Evolutionary conservation across 495 filamentous ascomycete genomes (phyloP).

Genomic region (Monascus purpureus): DNA sequence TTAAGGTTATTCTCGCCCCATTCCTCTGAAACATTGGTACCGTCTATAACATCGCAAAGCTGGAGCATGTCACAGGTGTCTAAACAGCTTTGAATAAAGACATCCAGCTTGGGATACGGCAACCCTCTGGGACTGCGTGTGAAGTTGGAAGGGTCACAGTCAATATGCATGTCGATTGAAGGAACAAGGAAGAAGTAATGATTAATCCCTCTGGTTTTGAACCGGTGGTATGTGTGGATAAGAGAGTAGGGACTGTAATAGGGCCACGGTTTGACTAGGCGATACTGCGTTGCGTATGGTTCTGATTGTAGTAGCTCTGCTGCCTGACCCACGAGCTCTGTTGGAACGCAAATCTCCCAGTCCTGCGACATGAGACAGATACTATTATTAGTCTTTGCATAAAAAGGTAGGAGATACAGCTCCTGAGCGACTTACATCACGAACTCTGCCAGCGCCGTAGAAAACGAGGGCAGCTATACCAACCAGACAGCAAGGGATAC

Average conservation of each 20-base stretch:
- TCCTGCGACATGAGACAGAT: no score
- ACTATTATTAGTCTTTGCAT: no score
- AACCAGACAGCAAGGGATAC: no score
- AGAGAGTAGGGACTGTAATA: constrained; percentile 15
- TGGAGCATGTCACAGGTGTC: constrained; percentile 18
- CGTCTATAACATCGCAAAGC: constrained; percentile 24
- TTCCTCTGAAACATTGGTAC: constrained; percentile 21
- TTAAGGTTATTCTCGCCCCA: constrained; percentile 21
- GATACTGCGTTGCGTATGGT: no score
- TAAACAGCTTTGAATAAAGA: constrained; percentile 21
- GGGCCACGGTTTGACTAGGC: constrained; percentile 9
- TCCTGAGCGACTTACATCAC: no score
- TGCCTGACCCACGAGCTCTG: no score
- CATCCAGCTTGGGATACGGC: constrained; percentile 20
- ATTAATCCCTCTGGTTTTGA: constrained; percentile 16
- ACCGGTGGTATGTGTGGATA: constrained; percentile 19
- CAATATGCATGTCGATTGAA: constrained; percentile 16
- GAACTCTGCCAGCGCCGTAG: no score
- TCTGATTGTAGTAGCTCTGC: no score
- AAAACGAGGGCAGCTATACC: no score
- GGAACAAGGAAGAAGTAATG: constrained; percentile 21
- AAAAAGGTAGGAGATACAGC: no score
- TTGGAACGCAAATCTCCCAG: no score
- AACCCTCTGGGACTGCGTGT: constrained; percentile 18
- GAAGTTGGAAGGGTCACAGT: constrained; percentile 14